These are phyloP conservation scores for Macrolepiota albuminosa DNA, from an alignment of 768 basidiomycete species.

Conservation along the genomic window DNA sequence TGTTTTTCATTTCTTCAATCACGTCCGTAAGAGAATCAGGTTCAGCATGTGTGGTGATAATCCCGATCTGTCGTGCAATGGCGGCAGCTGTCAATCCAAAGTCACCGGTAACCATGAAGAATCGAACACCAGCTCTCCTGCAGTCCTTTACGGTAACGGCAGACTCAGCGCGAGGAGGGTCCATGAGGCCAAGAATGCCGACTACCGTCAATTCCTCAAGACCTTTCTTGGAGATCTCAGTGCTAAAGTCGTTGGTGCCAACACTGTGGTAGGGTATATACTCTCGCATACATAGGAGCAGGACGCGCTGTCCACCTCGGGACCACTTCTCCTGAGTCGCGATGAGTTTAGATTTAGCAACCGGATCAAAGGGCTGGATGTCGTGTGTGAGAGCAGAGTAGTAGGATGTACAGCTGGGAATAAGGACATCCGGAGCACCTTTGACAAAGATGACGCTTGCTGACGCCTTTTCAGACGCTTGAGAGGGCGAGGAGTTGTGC, in stretches of 20 bases:
- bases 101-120: slow-evolving; percentile 56
- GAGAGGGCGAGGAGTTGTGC: slow-evolving; percentile 17
- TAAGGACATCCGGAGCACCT: slow-evolving; percentile 56
- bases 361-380: slow-evolving; percentile 21
- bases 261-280: slow-evolving; percentile 16
- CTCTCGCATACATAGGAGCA: slow-evolving; percentile 35
- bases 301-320: slow-evolving; percentile 46
- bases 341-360: slow-evolving; percentile 15
- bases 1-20: not conserved
- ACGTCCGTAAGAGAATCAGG: slow-evolving; percentile 7
- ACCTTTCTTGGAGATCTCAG: slow-evolving; percentile 34
- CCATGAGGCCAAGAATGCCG: slow-evolving; percentile 49
- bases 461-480: slow-evolving; percentile 7
- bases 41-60: slow-evolving; percentile 30
- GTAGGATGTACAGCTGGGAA: slow-evolving; percentile 30
- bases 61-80: slow-evolving; percentile 41
- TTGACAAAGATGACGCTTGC: slow-evolving; percentile 38
- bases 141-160: slow-evolving; percentile 39
- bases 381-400: slow-evolving; percentile 4
- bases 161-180: slow-evolving; percentile 50
- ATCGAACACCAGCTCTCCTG: slow-evolving; percentile 47
- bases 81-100: slow-evolving; percentile 48
- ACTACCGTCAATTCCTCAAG: slow-evolving; percentile 37
- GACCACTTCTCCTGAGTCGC: slow-evolving; percentile 37
- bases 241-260: slow-evolving; percentile 17